Evolutionary conservation across 1,139 yeast genomes (phyloP).

Genomic region (Candida sp.): DNA sequence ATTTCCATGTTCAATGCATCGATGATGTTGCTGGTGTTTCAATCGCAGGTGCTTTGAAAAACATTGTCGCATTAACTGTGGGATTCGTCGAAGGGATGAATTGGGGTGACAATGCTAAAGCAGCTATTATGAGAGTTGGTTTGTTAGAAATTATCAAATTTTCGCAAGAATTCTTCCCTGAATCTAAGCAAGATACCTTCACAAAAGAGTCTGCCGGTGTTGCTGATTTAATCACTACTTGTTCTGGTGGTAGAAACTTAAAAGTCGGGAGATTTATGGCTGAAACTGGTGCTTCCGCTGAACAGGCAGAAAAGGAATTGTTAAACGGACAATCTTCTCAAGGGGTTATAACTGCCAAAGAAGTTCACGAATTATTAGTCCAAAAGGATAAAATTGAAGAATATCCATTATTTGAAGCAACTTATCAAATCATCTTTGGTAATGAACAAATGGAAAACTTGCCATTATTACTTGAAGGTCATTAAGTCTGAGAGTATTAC

Average conservation of each 20-base stretch:
- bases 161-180: constrained; percentile 40
- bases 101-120: constrained; percentile 52
- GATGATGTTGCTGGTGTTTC: constrained; percentile 49
- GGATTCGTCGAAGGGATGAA: constrained; percentile 49
- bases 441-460: constrained; percentile 40
- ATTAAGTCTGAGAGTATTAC: not conserved
- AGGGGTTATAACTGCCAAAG: constrained; percentile 47
- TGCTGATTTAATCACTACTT: constrained; percentile 48
- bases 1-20: constrained; percentile 47
- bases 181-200: constrained; percentile 36
- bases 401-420: constrained; percentile 48
- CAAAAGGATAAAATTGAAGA: constrained; percentile 28
- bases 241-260: constrained; percentile 50
- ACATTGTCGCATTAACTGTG: constrained; percentile 46
- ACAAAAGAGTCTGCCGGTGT: constrained; percentile 50
- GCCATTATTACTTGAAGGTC: constrained; percentile 32
- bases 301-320: constrained; percentile 42
- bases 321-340: constrained; percentile 51
- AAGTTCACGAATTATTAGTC: constrained; percentile 44
- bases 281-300: constrained; percentile 40
- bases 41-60: constrained; percentile 50
- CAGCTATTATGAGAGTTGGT: constrained; percentile 49
- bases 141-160: constrained; percentile 41
- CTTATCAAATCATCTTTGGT: constrained; percentile 44
- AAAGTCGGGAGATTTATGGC: constrained; percentile 48